Evolutionary conservation across 2,329 filamentous ascomycete genomes (phyloP), one percentile per base, ranked within the genome.

Genomic region (Colletotrichum sp.): DNA sequence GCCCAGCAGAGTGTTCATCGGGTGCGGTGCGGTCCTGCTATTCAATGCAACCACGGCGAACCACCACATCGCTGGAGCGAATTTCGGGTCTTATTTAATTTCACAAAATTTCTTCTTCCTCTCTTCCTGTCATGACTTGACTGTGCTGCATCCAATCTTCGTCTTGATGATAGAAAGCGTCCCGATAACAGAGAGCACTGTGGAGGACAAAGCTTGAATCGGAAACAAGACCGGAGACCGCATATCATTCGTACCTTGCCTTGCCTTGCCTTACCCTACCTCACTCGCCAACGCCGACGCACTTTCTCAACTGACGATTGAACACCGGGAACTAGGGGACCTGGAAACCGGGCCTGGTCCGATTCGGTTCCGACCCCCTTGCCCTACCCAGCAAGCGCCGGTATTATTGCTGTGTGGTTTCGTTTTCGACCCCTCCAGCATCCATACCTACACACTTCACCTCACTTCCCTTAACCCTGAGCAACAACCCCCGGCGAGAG

Each of bases 1-100:
- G 76, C 21, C 10, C 34, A 65, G 44, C 49, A 64, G 30, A 62
- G 60, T 21, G 44, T 64, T 60, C 63, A 32, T 76, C 64, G 57
- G 64, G 70, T 72, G 64, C 44, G 63, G 55, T 76, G 70, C 67
- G 44, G 55, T 71, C 66, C 62, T 59, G 67, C 70, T 66, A 67
- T 64, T 34, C 73, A 69, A n/a, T 36, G 68, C 49, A 59, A 36
- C 57, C 44, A 24, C 63, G 59, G 59, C 71, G 49, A 72, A 32
- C 62, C 66, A 49, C 60, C 21, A 34, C 69, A 49, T 15, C 44
- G 28, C 64, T 73, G 57, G 44, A 68, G 21, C 57, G 30, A 39
- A 57, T 49, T 64, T 65, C 55, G 57, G 32, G 39, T 28, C 39
- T 28, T 30, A 30, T 44, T 30, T 15, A 63, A 44, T 26, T 52